These are phyloP conservation scores for Phalaenopsis equestris DNA, from an alignment of 106 monocot species.

Conservation along the genomic window DNA sequence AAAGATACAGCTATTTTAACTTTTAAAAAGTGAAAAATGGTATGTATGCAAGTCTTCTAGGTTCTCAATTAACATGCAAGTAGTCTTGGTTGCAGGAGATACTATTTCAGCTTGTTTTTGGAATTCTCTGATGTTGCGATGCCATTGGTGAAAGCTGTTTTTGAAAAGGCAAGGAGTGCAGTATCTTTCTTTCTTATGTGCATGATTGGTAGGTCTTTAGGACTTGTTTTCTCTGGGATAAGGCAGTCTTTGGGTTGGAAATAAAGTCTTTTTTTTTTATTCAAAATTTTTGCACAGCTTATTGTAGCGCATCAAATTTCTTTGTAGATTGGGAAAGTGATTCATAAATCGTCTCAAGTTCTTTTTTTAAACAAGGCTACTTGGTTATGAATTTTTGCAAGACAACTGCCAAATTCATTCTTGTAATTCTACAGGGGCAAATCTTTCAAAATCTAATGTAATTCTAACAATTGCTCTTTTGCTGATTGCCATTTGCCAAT, in stretches of 20 bases:
- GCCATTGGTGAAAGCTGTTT: slow-evolving; percentile 57
- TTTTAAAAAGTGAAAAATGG: too few species aligned
- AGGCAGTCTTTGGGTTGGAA: slow-evolving; percentile 80
- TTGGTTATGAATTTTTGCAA: background rate
- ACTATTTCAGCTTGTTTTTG: slow-evolving; percentile 84
- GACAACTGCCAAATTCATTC: background rate
- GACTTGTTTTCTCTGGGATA: slow-evolving; percentile 84
- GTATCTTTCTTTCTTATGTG: slow-evolving; percentile 65
- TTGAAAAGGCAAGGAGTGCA: slow-evolving; percentile 51
- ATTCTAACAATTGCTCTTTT: too few species aligned
- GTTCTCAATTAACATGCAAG: background rate
- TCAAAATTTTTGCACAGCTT: background rate
- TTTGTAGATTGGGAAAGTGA: too few species aligned
- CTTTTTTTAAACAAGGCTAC: too few species aligned
- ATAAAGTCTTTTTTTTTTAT: slow-evolving; percentile 11
- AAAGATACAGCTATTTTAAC: too few species aligned
- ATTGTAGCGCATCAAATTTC: too few species aligned
- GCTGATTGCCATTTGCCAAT: too few species aligned
- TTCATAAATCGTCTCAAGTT: too few species aligned
- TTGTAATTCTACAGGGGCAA: too few species aligned
- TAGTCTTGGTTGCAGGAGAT: slow-evolving; percentile 66
- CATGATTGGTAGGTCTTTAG: slow-evolving; percentile 89
- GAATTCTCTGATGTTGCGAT: slow-evolving; percentile 80
- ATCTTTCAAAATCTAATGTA: too few species aligned
- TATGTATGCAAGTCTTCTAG: too few species aligned